A percentile compares a stretch with the other conserved stretches of the same genome.
phyloP scores from a whole-genome alignment of 2,329 filamentous ascomycete species.

The Fusarium guadeloupense region DNA sequence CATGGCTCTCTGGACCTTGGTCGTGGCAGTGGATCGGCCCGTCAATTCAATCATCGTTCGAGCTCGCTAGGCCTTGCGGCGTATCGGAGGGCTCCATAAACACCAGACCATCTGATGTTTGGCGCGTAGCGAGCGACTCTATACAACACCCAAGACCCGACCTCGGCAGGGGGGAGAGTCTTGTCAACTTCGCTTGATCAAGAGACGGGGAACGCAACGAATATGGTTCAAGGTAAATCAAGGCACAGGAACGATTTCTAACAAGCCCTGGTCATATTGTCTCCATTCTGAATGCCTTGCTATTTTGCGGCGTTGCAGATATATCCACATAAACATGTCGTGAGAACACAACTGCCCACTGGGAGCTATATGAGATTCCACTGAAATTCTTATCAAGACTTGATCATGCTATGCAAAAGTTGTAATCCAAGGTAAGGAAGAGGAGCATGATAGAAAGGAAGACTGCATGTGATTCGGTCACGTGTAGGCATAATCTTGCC shows the following conservation, averaged over 20 bases:
- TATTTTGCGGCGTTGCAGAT: conserved; percentile 11
- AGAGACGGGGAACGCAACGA: neutral
- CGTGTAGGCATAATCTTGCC: neutral
- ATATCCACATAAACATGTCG: neutral
- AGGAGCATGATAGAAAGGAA: neutral
- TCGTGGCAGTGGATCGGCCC: conserved; percentile 33
- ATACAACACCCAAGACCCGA: neutral
- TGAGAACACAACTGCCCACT: neutral
- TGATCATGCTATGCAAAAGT: neutral
- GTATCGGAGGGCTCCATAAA: conserved; percentile 24
- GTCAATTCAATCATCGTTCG: conserved; percentile 34
- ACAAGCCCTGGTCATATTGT: conserved; percentile 16
- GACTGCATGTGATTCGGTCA: conserved; percentile 11
- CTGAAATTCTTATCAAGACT: neutral
- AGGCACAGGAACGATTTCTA: conserved; percentile 12
- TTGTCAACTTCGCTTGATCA: conserved; percentile 5
- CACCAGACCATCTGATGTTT: conserved; percentile 28
- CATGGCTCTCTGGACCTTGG: conserved; percentile 1
- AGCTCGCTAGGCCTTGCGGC: conserved; percentile 17
- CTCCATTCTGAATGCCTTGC: conserved; percentile 16
- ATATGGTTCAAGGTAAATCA: conserved; percentile 21
- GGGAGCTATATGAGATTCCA: neutral
- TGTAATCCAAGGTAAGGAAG: too few species aligned
- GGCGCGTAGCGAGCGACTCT: conserved; percentile 13
- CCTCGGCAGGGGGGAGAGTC: neutral